A percentile compares a stretch with the other conserved stretches of the same genome.
These are phyloP conservation scores for Jimgerdemannia flammicorona DNA, from an alignment of 192 early-diverging fungal species.

Conservation along the genomic window DNA sequence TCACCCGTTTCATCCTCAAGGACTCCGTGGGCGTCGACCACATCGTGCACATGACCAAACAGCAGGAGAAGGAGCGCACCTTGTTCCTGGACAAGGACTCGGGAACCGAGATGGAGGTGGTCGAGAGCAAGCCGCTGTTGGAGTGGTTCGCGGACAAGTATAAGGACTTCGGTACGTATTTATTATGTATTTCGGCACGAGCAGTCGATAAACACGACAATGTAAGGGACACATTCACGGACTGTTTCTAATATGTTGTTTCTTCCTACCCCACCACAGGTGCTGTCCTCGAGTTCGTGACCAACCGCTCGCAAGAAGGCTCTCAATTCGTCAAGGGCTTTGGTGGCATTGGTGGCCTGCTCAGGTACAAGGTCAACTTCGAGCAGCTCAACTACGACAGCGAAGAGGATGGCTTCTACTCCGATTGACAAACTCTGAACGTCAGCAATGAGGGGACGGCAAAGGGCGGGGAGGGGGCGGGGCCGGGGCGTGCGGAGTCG, in stretches of 20 bases:
- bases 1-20: slow-evolving; percentile 73
- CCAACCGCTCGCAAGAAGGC: slow-evolving; percentile 93
- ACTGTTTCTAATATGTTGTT: no score
- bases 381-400: slow-evolving; percentile 61
- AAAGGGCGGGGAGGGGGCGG: no score
- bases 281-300: slow-evolving; percentile 91
- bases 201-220: not conserved
- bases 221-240: no score
- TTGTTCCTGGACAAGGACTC: slow-evolving; percentile 66
- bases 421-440: slow-evolving; percentile 15
- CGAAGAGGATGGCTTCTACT: slow-evolving; percentile 52
- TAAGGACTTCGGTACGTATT: slow-evolving; percentile 79
- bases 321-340: slow-evolving; percentile 98
- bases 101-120: slow-evolving; percentile 72
- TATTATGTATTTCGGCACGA: not conserved
- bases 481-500: no score
- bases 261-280: slow-evolving; percentile 19
- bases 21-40: slow-evolving; percentile 64
- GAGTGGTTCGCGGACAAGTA: slow-evolving; percentile 99
- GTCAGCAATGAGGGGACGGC: not conserved
- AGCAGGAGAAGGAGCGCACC: slow-evolving; percentile 77
- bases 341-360: slow-evolving; percentile 94
- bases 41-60: slow-evolving; percentile 74
- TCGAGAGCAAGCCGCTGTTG: slow-evolving; percentile 77
- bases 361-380: slow-evolving; percentile 94